phyloP scores from a whole-genome alignment of 1,284 basidiomycete genomes.

The Ganoderma leucocontextum region DNA sequence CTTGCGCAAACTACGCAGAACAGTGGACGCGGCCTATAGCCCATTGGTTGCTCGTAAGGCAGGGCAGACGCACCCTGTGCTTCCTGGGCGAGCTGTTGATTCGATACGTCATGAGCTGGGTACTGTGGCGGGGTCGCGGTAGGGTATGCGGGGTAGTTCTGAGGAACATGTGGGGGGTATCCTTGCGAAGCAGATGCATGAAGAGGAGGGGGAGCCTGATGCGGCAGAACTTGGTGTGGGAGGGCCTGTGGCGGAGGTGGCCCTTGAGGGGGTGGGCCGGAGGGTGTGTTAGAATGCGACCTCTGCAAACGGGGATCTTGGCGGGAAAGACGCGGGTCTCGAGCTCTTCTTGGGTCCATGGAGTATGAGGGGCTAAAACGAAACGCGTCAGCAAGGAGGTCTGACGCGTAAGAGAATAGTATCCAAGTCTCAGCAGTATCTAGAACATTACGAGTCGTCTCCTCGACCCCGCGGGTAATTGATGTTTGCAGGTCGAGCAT shows the following conservation, averaged over 20 bases:
- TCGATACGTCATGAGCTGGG: conserved; percentile 36
- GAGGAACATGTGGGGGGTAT: conserved; percentile 25
- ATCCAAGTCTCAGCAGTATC: conserved; percentile 81
- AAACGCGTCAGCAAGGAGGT: conserved; percentile 17
- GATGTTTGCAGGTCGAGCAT: conserved; percentile 61
- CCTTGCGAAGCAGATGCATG: conserved; percentile 33
- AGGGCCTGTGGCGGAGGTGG: conserved; percentile 24
- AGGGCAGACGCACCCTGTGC: conserved; percentile 37
- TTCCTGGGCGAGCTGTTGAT: conserved; percentile 39
- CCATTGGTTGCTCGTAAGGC: conserved; percentile 30
- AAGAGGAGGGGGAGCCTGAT: conserved; percentile 21
- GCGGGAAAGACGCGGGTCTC: conserved; percentile 79
- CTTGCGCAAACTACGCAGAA: conserved; percentile 99
- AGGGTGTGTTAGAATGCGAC: conserved; percentile 52
- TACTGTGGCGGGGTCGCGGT: conserved; percentile 47
- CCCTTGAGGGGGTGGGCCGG: conserved; percentile 31
- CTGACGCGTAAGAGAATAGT: neutral
- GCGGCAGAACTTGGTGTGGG: conserved; percentile 23
- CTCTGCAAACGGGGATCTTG: conserved; percentile 71
- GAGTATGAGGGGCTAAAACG: neutral
- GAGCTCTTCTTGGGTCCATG: conserved; percentile 83
- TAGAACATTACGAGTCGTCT: conserved; percentile 83
- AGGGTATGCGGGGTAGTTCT: conserved; percentile 39
- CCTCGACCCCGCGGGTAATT: conserved; percentile 60
- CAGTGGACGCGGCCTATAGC: conserved; percentile 73